Evolutionary conservation across 2,329 filamentous ascomycete species (phyloP), one percentile per base, ranked within the genome.

Genomic region (Penicillium aurantiogriseum): DNA sequence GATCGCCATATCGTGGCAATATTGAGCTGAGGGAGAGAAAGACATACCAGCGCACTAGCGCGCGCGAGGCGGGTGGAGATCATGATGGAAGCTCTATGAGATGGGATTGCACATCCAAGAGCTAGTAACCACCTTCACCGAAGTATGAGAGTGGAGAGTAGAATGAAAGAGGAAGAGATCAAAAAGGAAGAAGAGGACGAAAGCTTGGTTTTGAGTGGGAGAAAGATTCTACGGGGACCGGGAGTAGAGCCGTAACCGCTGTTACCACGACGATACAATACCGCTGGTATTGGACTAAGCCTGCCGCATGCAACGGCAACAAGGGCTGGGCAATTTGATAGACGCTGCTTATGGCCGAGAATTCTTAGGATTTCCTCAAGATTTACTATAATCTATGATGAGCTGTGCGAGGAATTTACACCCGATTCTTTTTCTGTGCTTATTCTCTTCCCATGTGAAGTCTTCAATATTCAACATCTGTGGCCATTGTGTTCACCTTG

Each of bases 21-120:
- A 21, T 40, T 13, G 48, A 53, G 56, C 45, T 48, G 44, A 47
- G 39, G 53, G 51, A 33, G 53, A 33, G 45, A 39, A 25, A 56
- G 35, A 76, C 77, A 65, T 76, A 80, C 77, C 76, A 79, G 72
- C 72, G 73, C 76, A 75, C 76, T 75, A 65, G 74, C 69, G 71
- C 77, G 77, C 72, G 76, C 72, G 65, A 79, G 72, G 73, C 75
- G 73, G 65, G 76, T 72, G 68, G 77, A 76, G 69, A 79, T 76
- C 77, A 80, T 80, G 68, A 70, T 78, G 72, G 65, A 70, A 69
- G 71, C 71, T 72, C 71, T 75, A 72, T 69, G 71, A 69, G 65
- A 67, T 67, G 64, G 67, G 69, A 71, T 68, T 68, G 70, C 70
- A 71, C 75, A 75, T 75, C 68, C 69, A 76, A 73, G 57, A 68